phyloP scores from a whole-genome alignment of 2,329 filamentous ascomycete genomes.

The Rutstroemia sp. region DNA sequence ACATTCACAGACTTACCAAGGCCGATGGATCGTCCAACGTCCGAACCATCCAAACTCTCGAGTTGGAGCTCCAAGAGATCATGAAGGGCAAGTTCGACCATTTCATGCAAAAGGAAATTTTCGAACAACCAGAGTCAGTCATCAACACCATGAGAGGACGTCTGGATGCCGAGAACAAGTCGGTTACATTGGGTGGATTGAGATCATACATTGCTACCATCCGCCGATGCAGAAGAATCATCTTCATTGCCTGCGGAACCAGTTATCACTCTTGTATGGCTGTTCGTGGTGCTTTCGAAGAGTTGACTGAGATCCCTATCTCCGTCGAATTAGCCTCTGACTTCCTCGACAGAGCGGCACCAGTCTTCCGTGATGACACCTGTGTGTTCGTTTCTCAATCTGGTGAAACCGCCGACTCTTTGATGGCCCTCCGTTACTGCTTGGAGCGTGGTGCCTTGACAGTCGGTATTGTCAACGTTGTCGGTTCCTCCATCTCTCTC shows the following conservation, averaged over 20 bases:
- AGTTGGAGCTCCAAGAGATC: constrained; percentile 98
- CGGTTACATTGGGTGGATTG: constrained; percentile 89
- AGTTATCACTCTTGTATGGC: constrained; percentile 99
- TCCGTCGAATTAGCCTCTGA: constrained; percentile 95
- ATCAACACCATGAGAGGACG: constrained; percentile 99
- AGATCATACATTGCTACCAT: constrained; percentile 96
- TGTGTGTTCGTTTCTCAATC: constrained; percentile 99
- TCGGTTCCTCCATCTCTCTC: constrained; percentile 96
- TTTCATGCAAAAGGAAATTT: constrained; percentile 99
- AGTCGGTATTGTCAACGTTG: constrained; percentile 97
- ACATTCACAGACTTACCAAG: constrained; percentile 98
- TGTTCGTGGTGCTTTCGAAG: constrained; percentile 94
- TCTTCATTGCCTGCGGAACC: constrained; percentile 98
- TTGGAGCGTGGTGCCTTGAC: constrained; percentile 94
- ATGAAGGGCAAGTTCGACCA: constrained; percentile 99
- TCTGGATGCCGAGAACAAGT: constrained; percentile 87
- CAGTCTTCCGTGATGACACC: constrained; percentile 98
- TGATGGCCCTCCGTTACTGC: constrained; percentile 96
- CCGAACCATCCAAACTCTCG: constrained; percentile 94
- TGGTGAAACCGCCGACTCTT: constrained; percentile 94
- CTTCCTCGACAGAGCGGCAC: constrained; percentile 93
- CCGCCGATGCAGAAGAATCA: constrained; percentile 90
- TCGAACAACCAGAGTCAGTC: constrained; percentile 98
- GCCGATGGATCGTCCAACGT: constrained; percentile 95
- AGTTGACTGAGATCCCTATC: constrained; percentile 96